These are phyloP conservation scores for Monosporozyma servazzii DNA, from an alignment of 805 yeast genomes.

Conservation along the genomic window DNA sequence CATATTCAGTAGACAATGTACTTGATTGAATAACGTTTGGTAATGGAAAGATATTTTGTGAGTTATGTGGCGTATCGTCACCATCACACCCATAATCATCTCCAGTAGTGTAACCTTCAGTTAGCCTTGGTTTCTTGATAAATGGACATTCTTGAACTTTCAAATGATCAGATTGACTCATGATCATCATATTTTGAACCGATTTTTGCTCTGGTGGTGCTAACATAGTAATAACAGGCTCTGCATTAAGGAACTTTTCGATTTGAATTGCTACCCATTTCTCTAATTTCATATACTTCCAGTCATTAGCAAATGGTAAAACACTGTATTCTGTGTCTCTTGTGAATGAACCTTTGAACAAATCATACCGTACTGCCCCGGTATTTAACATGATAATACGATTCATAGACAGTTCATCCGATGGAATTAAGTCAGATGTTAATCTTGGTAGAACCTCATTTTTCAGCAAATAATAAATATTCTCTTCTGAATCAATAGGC, in stretches of 20 bases:
- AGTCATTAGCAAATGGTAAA: constrained; percentile 74
- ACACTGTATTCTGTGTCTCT: constrained; percentile 71
- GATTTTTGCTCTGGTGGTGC: constrained; percentile 10
- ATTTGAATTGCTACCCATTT: constrained; percentile 45
- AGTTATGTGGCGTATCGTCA: constrained; percentile 68
- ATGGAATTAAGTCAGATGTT: constrained; percentile 10
- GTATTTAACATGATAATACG: constrained; percentile 67
- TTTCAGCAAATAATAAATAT: constrained; percentile 52
- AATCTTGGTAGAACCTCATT: constrained; percentile 42
- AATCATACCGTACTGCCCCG: constrained; percentile 80
- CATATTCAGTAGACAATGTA: constrained; percentile 14
- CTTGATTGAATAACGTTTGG: constrained; percentile 69
- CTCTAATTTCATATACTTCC: constrained; percentile 63
- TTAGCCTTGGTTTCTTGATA: constrained; percentile 20
- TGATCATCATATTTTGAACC: background rate
- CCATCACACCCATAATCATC: constrained; percentile 86
- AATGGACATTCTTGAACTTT: constrained; percentile 17
- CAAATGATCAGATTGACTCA: background rate
- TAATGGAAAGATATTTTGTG: constrained; percentile 47
- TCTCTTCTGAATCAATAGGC: constrained; percentile 48
- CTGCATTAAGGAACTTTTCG: constrained; percentile 47
- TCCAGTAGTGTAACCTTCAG: constrained; percentile 68
- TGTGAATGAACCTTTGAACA: constrained; percentile 78
- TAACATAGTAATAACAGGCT: constrained; percentile 17
- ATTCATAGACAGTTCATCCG: constrained; percentile 18